Evolutionary conservation across 768 basidiomycete species (phyloP).

Genomic region (Suillus subaureus): DNA sequence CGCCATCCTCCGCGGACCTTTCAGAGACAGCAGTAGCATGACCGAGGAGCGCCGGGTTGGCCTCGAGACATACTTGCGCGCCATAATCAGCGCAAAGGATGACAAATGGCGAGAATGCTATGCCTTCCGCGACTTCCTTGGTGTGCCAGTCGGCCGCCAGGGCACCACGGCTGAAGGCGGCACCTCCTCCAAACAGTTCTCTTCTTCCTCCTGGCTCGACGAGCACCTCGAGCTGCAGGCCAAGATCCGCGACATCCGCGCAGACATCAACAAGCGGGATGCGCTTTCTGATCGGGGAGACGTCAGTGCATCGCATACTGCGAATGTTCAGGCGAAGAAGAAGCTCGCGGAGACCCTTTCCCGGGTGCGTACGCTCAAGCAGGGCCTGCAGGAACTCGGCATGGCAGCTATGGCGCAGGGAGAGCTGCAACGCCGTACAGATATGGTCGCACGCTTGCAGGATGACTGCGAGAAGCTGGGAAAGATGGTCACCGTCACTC

Average conservation of each 20-base stretch:
- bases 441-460: slow-evolving; percentile 85
- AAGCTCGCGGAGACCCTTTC: slow-evolving; percentile 77
- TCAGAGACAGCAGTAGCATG: slow-evolving; percentile 52
- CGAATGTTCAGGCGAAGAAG: slow-evolving; percentile 85
- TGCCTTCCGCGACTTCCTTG: slow-evolving; percentile 86
- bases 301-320: slow-evolving; percentile 69
- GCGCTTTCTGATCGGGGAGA: slow-evolving; percentile 78
- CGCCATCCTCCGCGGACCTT: slow-evolving; percentile 60
- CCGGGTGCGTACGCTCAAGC: slow-evolving; percentile 71
- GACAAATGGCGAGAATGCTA: slow-evolving; percentile 79
- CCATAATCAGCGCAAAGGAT: slow-evolving; percentile 82
- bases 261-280: slow-evolving; percentile 87
- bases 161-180: slow-evolving; percentile 30
- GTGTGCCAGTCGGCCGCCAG: slow-evolving; percentile 70
- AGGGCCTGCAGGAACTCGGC: slow-evolving; percentile 66
- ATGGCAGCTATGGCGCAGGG: slow-evolving; percentile 82
- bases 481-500: slow-evolving; percentile 80
- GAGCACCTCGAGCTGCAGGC: slow-evolving; percentile 82
- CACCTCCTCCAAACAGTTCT: slow-evolving; percentile 53
- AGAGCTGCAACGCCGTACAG: slow-evolving; percentile 87
- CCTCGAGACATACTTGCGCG: slow-evolving; percentile 84
- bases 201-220: slow-evolving; percentile 83
- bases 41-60: slow-evolving; percentile 77
- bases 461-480: slow-evolving; percentile 90
- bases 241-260: slow-evolving; percentile 78